Evolutionary conservation across 768 basidiomycete genomes (phyloP).

Genomic region (Grammothele lineata): DNA sequence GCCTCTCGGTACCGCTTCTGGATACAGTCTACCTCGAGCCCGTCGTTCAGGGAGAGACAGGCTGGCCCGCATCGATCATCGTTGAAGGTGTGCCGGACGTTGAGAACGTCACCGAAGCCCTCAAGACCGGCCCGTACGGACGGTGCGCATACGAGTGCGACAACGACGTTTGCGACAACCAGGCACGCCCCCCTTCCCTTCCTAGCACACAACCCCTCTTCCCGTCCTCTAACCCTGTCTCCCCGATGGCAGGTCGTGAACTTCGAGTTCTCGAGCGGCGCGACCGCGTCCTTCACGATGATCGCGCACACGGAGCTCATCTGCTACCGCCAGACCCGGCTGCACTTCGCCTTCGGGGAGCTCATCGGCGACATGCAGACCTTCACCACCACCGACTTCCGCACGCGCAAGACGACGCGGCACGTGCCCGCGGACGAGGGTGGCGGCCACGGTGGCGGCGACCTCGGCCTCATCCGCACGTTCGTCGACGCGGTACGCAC

Average conservation of each 20-base stretch:
- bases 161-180: slow-evolving; percentile 89
- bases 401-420: slow-evolving; percentile 41
- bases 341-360: slow-evolving; percentile 86
- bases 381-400: slow-evolving; percentile 78
- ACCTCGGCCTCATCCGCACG: slow-evolving; percentile 65
- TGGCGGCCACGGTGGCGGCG: slow-evolving; percentile 83
- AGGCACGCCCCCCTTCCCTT: slow-evolving; percentile 32
- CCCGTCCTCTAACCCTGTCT: neutral
- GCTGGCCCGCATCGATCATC: slow-evolving; percentile 66
- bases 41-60: slow-evolving; percentile 46
- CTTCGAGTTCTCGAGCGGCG: slow-evolving; percentile 76
- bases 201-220: neutral
- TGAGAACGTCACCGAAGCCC: slow-evolving; percentile 73
- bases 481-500: slow-evolving; percentile 75
- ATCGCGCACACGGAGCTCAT: slow-evolving; percentile 76
- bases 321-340: slow-evolving; percentile 77
- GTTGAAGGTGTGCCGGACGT: slow-evolving; percentile 85
- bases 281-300: slow-evolving; percentile 87
- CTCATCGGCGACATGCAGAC: slow-evolving; percentile 80
- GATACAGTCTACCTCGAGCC: slow-evolving; percentile 74
- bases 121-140: slow-evolving; percentile 72
- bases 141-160: slow-evolving; percentile 79
- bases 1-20: too few relatives aligned
- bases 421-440: slow-evolving; percentile 52
- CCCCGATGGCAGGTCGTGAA: slow-evolving; percentile 70